Evolutionary conservation across 768 basidiomycete genomes (phyloP).

Genomic region (Strobilomyces confusus): DNA sequence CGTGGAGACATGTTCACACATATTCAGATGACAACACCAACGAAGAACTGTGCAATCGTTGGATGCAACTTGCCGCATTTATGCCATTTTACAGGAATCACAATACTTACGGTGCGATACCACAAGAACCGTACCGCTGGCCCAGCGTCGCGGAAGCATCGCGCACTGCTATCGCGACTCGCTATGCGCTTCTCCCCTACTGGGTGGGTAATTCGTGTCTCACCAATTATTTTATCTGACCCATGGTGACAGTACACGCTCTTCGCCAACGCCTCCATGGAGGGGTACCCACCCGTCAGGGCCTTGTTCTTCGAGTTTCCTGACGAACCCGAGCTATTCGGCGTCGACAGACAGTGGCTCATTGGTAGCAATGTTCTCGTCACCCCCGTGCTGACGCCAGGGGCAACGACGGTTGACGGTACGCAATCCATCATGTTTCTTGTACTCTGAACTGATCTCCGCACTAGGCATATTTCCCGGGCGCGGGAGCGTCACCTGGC

Average conservation of each 20-base stretch:
- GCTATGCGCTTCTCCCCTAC: constrained; percentile 70
- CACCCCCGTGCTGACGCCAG: constrained; percentile 68
- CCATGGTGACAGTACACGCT: constrained; percentile 56
- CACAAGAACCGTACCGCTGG: constrained; percentile 78
- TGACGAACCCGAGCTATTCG: constrained; percentile 58
- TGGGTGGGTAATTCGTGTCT: constrained; percentile 47
- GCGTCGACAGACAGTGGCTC: constrained; percentile 64
- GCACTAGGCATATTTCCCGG: constrained; percentile 59
- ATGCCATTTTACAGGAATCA: constrained; percentile 33
- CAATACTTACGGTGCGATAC: constrained; percentile 56
- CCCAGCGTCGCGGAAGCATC: constrained; percentile 71
- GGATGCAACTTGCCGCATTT: constrained; percentile 3
- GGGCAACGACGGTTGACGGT: constrained; percentile 64
- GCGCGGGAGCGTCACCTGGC: constrained; percentile 51
- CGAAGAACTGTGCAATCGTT: constrained; percentile 6
- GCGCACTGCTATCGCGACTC: constrained; percentile 59
- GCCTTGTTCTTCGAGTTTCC: constrained; percentile 79
- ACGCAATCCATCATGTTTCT: constrained; percentile 6
- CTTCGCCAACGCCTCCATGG: constrained; percentile 59
- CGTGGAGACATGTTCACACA: too few relatives aligned
- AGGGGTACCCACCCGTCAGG: constrained; percentile 64
- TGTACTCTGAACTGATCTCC: neutral
- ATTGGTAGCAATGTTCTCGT: constrained; percentile 67
- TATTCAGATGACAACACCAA: constrained; percentile 5
- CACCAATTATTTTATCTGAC: constrained; percentile 25